A percentile compares a stretch with the other conserved stretches of the same genome.
phyloP scores from a whole-genome alignment of 148 eudicot species.

The Rhododendron simsii region DNA sequence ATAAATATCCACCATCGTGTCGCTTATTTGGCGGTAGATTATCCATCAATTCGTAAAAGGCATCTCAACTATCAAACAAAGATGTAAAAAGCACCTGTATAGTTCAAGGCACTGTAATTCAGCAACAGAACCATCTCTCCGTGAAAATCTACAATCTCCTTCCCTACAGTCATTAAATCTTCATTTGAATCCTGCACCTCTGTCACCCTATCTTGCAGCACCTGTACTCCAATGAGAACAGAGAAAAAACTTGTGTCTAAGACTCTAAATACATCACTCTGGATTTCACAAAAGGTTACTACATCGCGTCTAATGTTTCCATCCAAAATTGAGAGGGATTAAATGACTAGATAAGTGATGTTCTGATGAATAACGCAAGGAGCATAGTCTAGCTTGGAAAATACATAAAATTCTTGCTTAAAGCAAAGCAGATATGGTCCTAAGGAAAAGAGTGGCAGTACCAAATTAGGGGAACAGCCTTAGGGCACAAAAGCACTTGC shows the following conservation, averaged over 20 bases:
- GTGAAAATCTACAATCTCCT: slow-evolving; percentile 73
- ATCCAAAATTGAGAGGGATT: neutral
- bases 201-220: slow-evolving; percentile 61
- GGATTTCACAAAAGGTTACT: neutral
- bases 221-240: slow-evolving; percentile 27
- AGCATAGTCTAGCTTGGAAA: neutral
- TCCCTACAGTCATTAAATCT: slow-evolving; percentile 54
- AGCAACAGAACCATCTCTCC: slow-evolving; percentile 85
- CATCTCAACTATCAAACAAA: neutral
- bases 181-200: slow-evolving; percentile 33
- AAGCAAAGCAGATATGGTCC: neutral
- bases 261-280: neutral
- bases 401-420: neutral
- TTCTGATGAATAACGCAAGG: neutral
- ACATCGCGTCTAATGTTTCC: neutral
- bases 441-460: neutral
- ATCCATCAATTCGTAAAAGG: neutral
- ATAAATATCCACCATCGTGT: neutral
- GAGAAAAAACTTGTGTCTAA: neutral
- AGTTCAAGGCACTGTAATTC: slow-evolving; percentile 77
- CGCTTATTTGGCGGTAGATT: neutral
- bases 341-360: neutral
- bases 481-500: neutral
- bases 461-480: neutral
- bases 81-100: slow-evolving; percentile 45